phyloP scores from a whole-genome alignment of 805 yeast species.

The Debaryomyces prosopidis region DNA sequence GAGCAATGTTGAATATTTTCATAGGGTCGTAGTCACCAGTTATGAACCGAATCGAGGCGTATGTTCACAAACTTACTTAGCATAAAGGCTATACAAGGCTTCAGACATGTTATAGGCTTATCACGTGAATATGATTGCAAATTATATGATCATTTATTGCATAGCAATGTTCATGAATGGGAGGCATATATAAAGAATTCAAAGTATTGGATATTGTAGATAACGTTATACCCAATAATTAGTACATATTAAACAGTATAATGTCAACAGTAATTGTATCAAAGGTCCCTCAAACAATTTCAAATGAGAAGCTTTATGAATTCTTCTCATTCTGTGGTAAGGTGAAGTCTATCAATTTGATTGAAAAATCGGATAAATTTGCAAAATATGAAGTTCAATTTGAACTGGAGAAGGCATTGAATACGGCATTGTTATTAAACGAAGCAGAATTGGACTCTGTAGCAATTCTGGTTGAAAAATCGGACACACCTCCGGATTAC shows the following conservation, averaged over 20 bases:
- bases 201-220: too few species aligned
- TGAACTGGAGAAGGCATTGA: conserved; percentile 58
- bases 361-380: conserved; percentile 29
- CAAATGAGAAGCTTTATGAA: conserved; percentile 54
- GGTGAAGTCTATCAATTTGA: conserved; percentile 34
- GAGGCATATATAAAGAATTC: too few species aligned
- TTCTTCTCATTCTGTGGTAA: conserved; percentile 77
- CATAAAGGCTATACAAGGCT: too few species aligned
- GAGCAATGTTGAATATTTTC: too few species aligned
- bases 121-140: neutral
- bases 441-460: conserved; percentile 72
- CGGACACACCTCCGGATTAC: conserved; percentile 13
- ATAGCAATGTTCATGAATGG: neutral
- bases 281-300: conserved; percentile 51
- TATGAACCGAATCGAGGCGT: too few species aligned
- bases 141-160: neutral
- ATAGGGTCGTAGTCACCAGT: too few species aligned
- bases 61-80: too few species aligned
- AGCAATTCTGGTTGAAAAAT: conserved; percentile 47
- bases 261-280: conserved; percentile 49
- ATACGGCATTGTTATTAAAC: conserved; percentile 68
- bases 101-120: neutral
- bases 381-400: conserved; percentile 53
- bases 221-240: too few species aligned
- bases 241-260: neutral